Conservation (phyloP, 257 asterid species). For the Parsonsia alboflavescens region DNA sequence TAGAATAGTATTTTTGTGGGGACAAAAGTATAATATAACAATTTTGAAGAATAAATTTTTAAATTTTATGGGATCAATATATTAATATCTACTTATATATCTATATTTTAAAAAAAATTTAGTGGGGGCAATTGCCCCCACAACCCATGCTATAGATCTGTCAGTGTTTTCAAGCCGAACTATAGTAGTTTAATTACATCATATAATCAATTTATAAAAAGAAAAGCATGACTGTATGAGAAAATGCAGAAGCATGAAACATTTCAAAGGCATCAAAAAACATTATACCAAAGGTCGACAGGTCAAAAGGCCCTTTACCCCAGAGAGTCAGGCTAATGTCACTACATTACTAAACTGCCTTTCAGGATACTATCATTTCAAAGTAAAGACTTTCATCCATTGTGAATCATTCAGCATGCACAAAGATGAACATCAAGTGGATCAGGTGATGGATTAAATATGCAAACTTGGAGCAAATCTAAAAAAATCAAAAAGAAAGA, state of each 20-base stretch:
- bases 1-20: too few relatives aligned
- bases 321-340: not conserved
- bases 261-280: not conserved
- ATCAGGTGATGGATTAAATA: not conserved
- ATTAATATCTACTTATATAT: too few relatives aligned
- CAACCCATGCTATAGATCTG: too few relatives aligned
- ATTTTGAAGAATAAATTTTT: too few relatives aligned
- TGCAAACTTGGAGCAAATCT: too few relatives aligned
- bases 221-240: not conserved
- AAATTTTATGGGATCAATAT: too few relatives aligned
- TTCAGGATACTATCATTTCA: not conserved
- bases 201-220: not conserved
- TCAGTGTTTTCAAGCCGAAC: too few relatives aligned
- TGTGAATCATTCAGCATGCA: not conserved
- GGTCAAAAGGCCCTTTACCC: not conserved
- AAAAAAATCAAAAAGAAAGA: too few relatives aligned
- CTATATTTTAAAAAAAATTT: too few relatives aligned
- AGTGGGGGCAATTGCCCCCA: too few relatives aligned
- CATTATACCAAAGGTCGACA: not conserved
- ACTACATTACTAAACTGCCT: not conserved
- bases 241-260: not conserved
- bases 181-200: not conserved
- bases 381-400: not conserved
- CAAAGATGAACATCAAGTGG: not conserved
- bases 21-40: too few relatives aligned